Percentiles rank a stretch among this genome's conserved stretches.
phyloP scores from a whole-genome alignment of 2,329 filamentous ascomycete genomes.

The Corynespora cassiicola region DNA sequence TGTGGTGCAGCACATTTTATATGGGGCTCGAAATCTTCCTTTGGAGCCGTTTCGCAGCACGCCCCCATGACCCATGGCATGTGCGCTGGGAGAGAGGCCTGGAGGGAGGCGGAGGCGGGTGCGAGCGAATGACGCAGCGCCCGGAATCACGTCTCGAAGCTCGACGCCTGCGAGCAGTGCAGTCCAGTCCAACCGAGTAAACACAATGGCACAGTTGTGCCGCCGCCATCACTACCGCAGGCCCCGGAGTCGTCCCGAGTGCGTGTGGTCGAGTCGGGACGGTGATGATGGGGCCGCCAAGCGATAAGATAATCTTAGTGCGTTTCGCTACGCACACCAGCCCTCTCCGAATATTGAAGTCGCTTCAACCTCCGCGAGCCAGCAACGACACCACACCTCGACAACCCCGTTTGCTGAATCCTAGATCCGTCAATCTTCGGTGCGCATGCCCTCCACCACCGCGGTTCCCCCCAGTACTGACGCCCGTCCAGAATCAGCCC shows the following conservation, averaged over 20 bases:
- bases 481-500: constrained; percentile 54
- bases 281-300: constrained; percentile 17
- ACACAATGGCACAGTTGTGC: too few species aligned
- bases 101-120: too few species aligned
- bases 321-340: constrained; percentile 29
- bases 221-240: background rate
- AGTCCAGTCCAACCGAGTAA: too few species aligned
- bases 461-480: constrained; percentile 20
- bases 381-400: constrained; percentile 35
- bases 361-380: constrained; percentile 18
- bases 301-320: constrained; percentile 39
- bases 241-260: background rate
- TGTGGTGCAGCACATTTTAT: too few species aligned
- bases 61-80: too few species aligned
- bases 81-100: too few species aligned
- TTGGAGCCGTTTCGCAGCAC: too few species aligned
- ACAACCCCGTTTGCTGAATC: constrained; percentile 44
- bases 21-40: too few species aligned
- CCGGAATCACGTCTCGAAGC: too few species aligned
- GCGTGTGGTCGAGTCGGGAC: background rate
- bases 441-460: constrained; percentile 24
- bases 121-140: too few species aligned
- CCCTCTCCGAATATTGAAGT: constrained; percentile 34
- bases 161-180: too few species aligned
- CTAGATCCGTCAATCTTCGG: constrained; percentile 45